Percentiles rank a stretch among this genome's conserved stretches.
Conservation (phyloP, 495 filamentous ascomycete species). For the Penicillium roqueforti region DNA sequence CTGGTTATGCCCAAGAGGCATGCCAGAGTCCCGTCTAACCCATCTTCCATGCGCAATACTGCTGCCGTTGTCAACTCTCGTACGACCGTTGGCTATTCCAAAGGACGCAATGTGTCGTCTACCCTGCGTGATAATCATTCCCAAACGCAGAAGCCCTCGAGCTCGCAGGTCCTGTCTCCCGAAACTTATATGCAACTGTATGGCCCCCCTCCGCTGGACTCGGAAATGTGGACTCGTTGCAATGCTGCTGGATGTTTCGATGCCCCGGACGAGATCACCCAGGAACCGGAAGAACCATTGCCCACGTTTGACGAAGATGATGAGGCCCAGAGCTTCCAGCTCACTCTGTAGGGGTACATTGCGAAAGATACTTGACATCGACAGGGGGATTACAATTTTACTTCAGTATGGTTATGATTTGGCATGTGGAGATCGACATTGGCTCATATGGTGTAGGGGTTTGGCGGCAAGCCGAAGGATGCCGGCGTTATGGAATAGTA, state of each 20-base stretch:
- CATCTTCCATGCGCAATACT: conserved; percentile 53
- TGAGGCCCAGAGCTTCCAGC: conserved; percentile 41
- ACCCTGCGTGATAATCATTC: conserved; percentile 33
- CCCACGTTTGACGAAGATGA: conserved; percentile 41
- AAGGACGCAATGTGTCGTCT: conserved; percentile 62
- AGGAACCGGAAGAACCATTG: conserved; percentile 27
- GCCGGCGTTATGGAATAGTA: conserved; percentile 18
- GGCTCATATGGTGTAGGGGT: not conserved
- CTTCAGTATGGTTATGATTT: conserved; percentile 12
- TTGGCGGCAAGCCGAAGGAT: conserved; percentile 10
- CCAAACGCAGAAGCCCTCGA: conserved; percentile 13
- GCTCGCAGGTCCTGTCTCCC: conserved; percentile 33
- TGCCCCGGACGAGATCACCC: conserved; percentile 18
- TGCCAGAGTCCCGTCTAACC: conserved; percentile 37
- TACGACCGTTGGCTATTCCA: conserved; percentile 76
- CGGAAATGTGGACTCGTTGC: conserved; percentile 41
- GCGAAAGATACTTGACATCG: not conserved
- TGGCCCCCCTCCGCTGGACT: conserved; percentile 38
- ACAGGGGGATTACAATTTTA: conserved; percentile 2
- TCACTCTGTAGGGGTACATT: conserved; percentile 31
- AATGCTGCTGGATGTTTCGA: conserved; percentile 38
- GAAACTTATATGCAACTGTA: conserved; percentile 44
- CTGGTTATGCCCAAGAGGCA: conserved; percentile 41
- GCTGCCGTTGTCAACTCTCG: conserved; percentile 64
- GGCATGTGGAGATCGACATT: not conserved